These are phyloP conservation scores for Capsella bursapastoris DNA, from an alignment of 345 rosid genomes.

Conservation along the genomic window DNA sequence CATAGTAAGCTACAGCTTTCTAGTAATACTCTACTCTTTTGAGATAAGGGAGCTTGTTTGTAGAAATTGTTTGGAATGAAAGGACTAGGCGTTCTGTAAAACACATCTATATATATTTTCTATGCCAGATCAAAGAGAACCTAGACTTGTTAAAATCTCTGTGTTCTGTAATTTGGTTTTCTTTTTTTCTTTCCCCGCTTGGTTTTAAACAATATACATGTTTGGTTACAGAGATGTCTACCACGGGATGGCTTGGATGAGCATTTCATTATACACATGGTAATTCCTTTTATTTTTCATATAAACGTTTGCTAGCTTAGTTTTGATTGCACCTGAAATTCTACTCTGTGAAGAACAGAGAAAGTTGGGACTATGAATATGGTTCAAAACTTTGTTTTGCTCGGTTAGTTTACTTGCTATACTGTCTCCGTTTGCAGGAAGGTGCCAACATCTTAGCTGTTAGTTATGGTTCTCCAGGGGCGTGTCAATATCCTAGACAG, in stretches of 20 bases:
- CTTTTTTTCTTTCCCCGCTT: neutral
- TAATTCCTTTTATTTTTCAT: constrained; percentile 39
- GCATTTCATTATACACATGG: constrained; percentile 86
- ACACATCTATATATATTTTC: neutral
- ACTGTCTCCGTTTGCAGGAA: constrained; percentile 54
- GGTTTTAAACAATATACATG: constrained; percentile 4
- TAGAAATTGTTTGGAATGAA: neutral
- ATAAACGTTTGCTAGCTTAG: neutral
- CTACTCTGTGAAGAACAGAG: constrained; percentile 1
- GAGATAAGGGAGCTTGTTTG: neutral
- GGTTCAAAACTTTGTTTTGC: neutral
- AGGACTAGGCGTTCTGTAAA: neutral
- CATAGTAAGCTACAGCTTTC: neutral
- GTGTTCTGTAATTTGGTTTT: constrained; percentile 8
- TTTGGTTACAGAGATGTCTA: constrained; percentile 78
- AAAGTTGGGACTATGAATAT: neutral
- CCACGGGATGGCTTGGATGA: constrained; percentile 84
- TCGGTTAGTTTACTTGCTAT: constrained; percentile 6
- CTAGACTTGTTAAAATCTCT: neutral
- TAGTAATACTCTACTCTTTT: neutral
- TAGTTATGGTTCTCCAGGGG: constrained; percentile 80
- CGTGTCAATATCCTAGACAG: constrained; percentile 79
- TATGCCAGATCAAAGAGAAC: neutral
- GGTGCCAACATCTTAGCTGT: constrained; percentile 83
- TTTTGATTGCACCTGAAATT: constrained; percentile 1